These are phyloP conservation scores for Talaromyces nanjingensis DNA, from an alignment of 495 filamentous ascomycete genomes.

Conservation along the genomic window DNA sequence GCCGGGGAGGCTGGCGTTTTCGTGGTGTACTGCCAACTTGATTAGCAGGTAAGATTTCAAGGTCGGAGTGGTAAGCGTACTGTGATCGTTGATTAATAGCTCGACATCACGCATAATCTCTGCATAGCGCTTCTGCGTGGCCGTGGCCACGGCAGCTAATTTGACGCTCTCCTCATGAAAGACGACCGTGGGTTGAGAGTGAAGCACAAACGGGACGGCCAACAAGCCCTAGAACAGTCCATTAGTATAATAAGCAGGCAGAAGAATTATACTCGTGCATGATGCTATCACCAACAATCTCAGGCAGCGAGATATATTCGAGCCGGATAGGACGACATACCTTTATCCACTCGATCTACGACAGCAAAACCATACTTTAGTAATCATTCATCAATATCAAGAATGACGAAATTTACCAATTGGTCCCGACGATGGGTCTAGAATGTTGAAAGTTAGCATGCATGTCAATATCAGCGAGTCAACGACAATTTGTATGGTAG, in stretches of 20 bases:
- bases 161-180: constrained; percentile 48
- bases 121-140: constrained; percentile 74
- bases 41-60: not conserved
- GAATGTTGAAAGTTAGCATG: not conserved
- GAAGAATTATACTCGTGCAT: not conserved
- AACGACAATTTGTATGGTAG: not conserved
- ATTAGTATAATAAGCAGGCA: constrained; percentile 1
- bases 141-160: constrained; percentile 45
- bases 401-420: constrained; percentile 50
- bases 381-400: constrained; percentile 8
- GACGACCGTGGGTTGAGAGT: constrained; percentile 84
- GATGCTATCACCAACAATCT: not conserved
- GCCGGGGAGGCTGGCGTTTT: constrained; percentile 50
- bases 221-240: constrained; percentile 66
- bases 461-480: not conserved
- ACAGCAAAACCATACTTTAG: too few relatives aligned
- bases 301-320: constrained; percentile 3
- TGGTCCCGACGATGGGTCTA: constrained; percentile 81
- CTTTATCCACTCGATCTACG: constrained; percentile 69
- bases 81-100: constrained; percentile 84
- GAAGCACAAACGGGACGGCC: constrained; percentile 93
- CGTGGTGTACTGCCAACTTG: constrained; percentile 54
- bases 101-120: constrained; percentile 96
- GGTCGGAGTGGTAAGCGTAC: constrained; percentile 38
- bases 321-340: constrained; percentile 22